Percentiles rank a stretch among this genome's conserved stretches.
These are phyloP conservation scores for Coelastrella sp. DNA, from an alignment of 139 green algal genomes.

Conservation along the genomic window DNA sequence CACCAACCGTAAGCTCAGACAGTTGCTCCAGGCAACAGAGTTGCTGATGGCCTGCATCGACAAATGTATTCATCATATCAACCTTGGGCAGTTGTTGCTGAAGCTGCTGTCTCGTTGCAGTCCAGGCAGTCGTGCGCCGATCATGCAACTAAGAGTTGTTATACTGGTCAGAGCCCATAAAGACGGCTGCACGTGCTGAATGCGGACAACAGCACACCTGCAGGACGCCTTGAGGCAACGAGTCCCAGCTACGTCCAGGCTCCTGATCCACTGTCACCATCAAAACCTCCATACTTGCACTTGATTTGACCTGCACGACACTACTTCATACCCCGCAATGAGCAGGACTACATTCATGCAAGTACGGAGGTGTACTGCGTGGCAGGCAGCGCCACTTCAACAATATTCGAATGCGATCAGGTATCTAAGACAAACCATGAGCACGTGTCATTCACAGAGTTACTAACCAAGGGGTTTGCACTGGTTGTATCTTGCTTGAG, in stretches of 20 bases:
- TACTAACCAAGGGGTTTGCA: no score
- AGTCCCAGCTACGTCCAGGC: background rate
- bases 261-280: background rate
- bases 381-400: no score
- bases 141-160: background rate
- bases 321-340: no score
- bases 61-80: background rate
- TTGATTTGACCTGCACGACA: background rate
- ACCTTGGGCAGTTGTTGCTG: background rate
- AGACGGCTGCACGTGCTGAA: background rate
- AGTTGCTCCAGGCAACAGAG: background rate
- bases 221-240: background rate
- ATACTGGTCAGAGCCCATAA: no score
- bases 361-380: no score
- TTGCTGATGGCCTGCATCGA: background rate
- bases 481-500: no score
- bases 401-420: no score
- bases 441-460: no score
- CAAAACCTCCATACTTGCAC: background rate
- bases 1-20: background rate
- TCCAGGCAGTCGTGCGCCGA: no score
- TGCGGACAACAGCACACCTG: background rate
- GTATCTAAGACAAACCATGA: no score
- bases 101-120: no score
- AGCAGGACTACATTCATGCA: no score